Base-by-base conservation (phyloP, 495 filamentous ascomycete species). In the Cetradonia linearis region DNA sequence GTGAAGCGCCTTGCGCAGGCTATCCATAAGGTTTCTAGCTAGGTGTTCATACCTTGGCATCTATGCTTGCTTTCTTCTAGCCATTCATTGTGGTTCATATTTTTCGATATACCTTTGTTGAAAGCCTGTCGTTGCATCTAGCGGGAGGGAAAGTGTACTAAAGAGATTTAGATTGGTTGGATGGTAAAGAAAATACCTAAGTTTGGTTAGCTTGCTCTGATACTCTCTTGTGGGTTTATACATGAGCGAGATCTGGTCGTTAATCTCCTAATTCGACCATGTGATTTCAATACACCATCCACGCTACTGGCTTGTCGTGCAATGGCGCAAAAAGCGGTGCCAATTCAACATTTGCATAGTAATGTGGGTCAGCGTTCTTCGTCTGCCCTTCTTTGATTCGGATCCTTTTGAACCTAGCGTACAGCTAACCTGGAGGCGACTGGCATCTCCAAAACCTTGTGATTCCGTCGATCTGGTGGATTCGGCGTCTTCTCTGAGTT, bases 1-100 rank as follows among this genome's bases (percentile, higher is more conserved):
- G 93, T 96, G 63, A 85, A 88, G 76, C 84, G 91, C 66, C 85
- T 98, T 56, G 93, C 93, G 57, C 86, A 96, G 78, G 81, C 88
- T 67, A 98, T 98, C 76, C 91, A 87, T 81, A 92, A 95, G 76
- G 84, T 98, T 63, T 95, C 81, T 27, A 78, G 82, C 67, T 87
- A 76, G 14, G 28, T 5, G 16, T 16, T 18, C 10, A 4, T 31
- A 3, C 5, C 18, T 11, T 9, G 11, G 11, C 18, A 3, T 30
- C 14, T 20, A 40, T 5, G 57, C 14, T n/a, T 30, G 36, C 36
- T 20, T 27, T 44, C 27, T 40, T 58, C 30, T 20, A 31, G 42
- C 46, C 0, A n/a, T 27, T 31, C 16, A n/a, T 31, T 48, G 16
- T 37, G 18, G 1, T 23, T 55, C 38, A n/a, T 9, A 25, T 16